Evolutionary conservation across 306 rosid genomes (phyloP), one percentile per base, ranked within the genome.

Genomic region (Quercus suber): DNA sequence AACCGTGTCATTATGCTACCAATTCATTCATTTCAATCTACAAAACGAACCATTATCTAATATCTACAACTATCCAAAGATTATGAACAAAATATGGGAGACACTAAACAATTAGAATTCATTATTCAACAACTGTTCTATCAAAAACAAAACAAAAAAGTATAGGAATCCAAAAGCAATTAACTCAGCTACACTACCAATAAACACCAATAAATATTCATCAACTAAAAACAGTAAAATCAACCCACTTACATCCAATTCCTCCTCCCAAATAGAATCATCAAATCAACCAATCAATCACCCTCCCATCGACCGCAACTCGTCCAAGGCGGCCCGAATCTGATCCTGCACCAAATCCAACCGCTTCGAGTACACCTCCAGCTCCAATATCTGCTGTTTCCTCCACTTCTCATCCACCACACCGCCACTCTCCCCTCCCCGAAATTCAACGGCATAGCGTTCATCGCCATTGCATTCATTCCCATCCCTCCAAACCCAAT

Each of bases 311-410:
- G 95, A 85, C 6, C 91, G 81, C 83, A 91, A 74, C 23, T 89
- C 91, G 33, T 84, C 79, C 53, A 91, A 63, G 8, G 92, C 71
- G 58, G 51, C 78, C 70, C 80, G 89, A 87, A 91, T 85, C 81
- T 91, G 92, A 82, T 91, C 95, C 74, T 87, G 92, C 35, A 91
- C 91, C 64, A 91, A 75, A 77, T 91, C 95, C 89, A 91, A 69
- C 23, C 95, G 77, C 89, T 87, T 89, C 1, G 90, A 84, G 30
- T 89, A 91, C 23, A 89, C 95, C 79, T 91, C 92, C 88, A 91
- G 84, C 73, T 91, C 95, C 89, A 89, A 56, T 5, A 82, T 89
- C 41, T 89, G 89, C 49, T 91, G 95, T 84, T 87, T 91, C 88
- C 91, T 86, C 95, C 95, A 91, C 70, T 86, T 83, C 63, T 87